Conservation (phyloP, 2,329 filamentous ascomycete species). For the Neonectria hederae region DNA sequence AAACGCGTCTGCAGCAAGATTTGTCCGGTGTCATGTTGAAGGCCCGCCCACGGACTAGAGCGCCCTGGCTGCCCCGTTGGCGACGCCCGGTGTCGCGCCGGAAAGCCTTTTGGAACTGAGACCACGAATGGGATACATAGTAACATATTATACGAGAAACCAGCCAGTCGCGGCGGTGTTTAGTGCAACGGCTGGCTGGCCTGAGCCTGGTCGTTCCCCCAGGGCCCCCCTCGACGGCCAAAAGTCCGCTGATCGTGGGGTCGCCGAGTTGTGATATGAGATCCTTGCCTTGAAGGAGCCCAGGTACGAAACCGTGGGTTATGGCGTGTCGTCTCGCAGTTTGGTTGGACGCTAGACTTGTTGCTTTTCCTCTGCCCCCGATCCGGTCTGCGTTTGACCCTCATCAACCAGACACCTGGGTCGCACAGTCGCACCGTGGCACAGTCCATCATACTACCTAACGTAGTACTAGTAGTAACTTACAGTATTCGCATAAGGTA, state of each 20-base stretch:
- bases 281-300: constrained; percentile 12
- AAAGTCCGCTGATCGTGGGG: constrained; percentile 20
- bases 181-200: not conserved
- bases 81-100: not conserved
- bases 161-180: not conserved
- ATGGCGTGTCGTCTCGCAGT: constrained; percentile 17
- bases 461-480: not conserved
- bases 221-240: not conserved
- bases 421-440: not conserved
- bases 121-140: not conserved
- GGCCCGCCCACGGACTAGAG: not conserved
- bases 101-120: not conserved
- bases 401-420: not conserved
- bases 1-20: constrained; percentile 1
- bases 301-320: constrained; percentile 12
- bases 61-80: not conserved
- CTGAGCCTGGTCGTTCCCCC: constrained; percentile 7
- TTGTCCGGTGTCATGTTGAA: constrained; percentile 20
- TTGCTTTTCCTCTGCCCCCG: not conserved
- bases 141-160: not conserved
- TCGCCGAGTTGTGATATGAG: constrained; percentile 3
- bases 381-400: not conserved
- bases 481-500: not conserved
- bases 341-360: not conserved
- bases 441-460: not conserved